Percentiles rank a stretch among this genome's conserved stretches.
These are phyloP conservation scores for Alternaria brassicicola DNA, from an alignment of 2,329 filamentous ascomycete genomes.

Conservation along the genomic window DNA sequence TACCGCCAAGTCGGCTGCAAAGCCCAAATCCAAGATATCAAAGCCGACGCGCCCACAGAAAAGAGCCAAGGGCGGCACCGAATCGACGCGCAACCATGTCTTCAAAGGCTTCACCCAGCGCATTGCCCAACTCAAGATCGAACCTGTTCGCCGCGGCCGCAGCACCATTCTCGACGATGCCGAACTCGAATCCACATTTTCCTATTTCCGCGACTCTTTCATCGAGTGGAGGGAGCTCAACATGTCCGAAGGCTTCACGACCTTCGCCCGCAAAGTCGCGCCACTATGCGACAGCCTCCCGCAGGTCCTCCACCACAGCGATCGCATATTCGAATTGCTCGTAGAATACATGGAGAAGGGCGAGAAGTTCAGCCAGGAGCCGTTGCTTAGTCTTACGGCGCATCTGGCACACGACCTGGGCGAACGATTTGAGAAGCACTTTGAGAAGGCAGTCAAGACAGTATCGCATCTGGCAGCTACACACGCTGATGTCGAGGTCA, in stretches of 20 bases:
- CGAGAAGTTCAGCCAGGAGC: constrained; percentile 81
- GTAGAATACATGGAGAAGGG: constrained; percentile 76
- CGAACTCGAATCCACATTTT: constrained; percentile 76
- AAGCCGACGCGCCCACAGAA: constrained; percentile 60
- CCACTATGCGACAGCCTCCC: constrained; percentile 87
- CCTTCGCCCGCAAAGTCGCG: constrained; percentile 75
- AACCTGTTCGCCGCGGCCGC: constrained; percentile 88
- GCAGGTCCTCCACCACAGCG: constrained; percentile 89
- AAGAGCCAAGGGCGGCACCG: constrained; percentile 69
- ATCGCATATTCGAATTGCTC: constrained; percentile 79
- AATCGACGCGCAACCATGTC: constrained; percentile 80
- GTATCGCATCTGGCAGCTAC: constrained; percentile 79
- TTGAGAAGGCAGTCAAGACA: constrained; percentile 73
- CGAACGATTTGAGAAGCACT: constrained; percentile 85
- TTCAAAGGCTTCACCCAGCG: constrained; percentile 92
- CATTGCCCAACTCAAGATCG: constrained; percentile 89
- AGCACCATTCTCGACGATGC: constrained; percentile 82
- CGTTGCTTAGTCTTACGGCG: constrained; percentile 83
- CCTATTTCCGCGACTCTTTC: constrained; percentile 82
- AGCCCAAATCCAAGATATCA: constrained; percentile 24
- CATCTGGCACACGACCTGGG: constrained; percentile 96
- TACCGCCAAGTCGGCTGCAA: constrained; percentile 20
- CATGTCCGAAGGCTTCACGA: constrained; percentile 78
- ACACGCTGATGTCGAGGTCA: constrained; percentile 81
- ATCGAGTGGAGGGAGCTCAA: constrained; percentile 93